These are phyloP conservation scores for Ogataea pini DNA, from an alignment of 805 yeast species.

Conservation along the genomic window DNA sequence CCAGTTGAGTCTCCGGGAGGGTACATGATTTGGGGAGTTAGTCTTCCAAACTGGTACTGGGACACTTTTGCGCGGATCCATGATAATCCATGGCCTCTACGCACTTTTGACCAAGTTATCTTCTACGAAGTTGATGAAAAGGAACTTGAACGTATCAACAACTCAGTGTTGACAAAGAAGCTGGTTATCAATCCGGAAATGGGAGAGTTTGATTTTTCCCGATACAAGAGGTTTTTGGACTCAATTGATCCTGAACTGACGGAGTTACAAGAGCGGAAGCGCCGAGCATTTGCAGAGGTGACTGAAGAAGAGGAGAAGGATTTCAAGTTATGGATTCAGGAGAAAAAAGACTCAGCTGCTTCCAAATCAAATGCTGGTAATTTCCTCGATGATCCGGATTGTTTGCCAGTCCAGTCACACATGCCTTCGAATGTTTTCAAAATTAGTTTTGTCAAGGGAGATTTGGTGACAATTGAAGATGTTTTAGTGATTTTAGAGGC, in stretches of 20 bases:
- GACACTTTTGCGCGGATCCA: conserved; percentile 50
- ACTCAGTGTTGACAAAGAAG: conserved; percentile 33
- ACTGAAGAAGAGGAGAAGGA: conserved; percentile 71
- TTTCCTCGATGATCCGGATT: conserved; percentile 53
- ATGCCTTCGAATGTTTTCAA: conserved; percentile 95
- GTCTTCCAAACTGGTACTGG: conserved; percentile 98
- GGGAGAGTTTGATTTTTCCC: conserved; percentile 36
- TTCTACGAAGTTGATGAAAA: conserved; percentile 39
- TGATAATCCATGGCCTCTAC: conserved; percentile 81
- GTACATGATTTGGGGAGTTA: conserved; percentile 92
- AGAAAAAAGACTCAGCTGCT: conserved; percentile 44
- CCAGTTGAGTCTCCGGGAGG: conserved; percentile 99
- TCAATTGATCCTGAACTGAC: conserved; percentile 30
- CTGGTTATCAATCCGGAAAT: conserved; percentile 30
- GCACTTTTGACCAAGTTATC: conserved; percentile 89
- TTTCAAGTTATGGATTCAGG: conserved; percentile 47
- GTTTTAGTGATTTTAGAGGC: conserved; percentile 91
- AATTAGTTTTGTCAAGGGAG: conserved; percentile 84
- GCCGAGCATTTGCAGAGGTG: conserved; percentile 74
- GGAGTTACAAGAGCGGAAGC: conserved; percentile 40
- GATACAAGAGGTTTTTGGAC: conserved; percentile 32
- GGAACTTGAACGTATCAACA: conserved; percentile 32
- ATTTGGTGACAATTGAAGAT: conserved; percentile 67
- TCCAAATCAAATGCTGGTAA: conserved; percentile 6
- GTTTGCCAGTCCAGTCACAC: conserved; percentile 80